Evolutionary conservation across 345 rosid species (phyloP).

Genomic region (Capsella bursapastoris): DNA sequence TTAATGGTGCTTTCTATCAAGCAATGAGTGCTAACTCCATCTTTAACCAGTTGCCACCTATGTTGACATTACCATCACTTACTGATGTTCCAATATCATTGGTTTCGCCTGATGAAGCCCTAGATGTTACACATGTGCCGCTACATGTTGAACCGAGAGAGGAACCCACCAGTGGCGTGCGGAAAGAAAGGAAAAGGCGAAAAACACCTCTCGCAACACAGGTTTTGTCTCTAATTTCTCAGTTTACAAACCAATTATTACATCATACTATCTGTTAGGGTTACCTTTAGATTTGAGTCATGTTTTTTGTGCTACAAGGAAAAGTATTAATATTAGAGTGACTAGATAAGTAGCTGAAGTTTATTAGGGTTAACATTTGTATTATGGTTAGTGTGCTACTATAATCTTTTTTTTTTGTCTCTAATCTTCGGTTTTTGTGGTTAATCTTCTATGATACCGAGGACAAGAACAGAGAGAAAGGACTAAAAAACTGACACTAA

Average conservation of each 20-base stretch:
- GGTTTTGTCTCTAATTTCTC: slow-evolving; percentile 11
- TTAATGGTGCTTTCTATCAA: slow-evolving; percentile 28
- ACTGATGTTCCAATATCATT: slow-evolving; percentile 4
- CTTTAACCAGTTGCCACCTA: not conserved
- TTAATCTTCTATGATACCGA: slow-evolving; percentile 6
- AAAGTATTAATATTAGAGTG: not conserved
- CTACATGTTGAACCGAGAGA: not conserved
- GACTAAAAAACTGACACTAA: slow-evolving; percentile 6
- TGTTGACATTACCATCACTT: not conserved
- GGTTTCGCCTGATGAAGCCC: slow-evolving; percentile 7
- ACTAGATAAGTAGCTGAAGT: too few relatives aligned
- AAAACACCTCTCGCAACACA: not conserved
- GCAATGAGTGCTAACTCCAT: not conserved
- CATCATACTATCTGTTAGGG: not conserved
- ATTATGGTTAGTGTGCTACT: not conserved
- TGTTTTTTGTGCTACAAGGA: not conserved
- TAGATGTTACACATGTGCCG: not conserved
- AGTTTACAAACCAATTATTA: not conserved
- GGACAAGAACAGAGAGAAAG: slow-evolving; percentile 39
- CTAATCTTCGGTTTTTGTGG: slow-evolving; percentile 23
- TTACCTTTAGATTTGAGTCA: not conserved
- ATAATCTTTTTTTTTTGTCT: not conserved
- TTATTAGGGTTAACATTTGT: too few relatives aligned
- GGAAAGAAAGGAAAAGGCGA: not conserved
- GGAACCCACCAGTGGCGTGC: not conserved